These are phyloP conservation scores for Theobroma grandiflorum DNA, from an alignment of 441 rosid species.

Conservation along the genomic window DNA sequence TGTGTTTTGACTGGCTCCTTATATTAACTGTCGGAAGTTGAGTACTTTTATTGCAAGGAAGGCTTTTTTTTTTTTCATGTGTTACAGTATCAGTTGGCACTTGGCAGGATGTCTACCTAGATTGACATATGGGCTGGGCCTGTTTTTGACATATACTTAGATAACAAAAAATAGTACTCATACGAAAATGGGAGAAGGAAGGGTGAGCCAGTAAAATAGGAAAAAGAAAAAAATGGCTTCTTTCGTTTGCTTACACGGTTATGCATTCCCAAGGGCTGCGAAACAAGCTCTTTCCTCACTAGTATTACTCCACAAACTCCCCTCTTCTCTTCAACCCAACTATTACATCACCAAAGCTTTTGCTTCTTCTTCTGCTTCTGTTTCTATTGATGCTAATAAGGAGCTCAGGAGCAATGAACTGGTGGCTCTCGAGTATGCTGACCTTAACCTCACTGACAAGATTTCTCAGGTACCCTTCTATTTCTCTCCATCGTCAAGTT, in stretches of 20 bases:
- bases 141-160: not conserved
- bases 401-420: slow-evolving; percentile 62
- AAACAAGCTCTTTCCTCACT: slow-evolving; percentile 41
- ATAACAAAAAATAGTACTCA: not conserved
- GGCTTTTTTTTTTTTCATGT: not conserved
- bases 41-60: not conserved
- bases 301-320: slow-evolving; percentile 20
- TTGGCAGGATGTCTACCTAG: slow-evolving; percentile 18
- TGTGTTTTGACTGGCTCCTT: not conserved
- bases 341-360: not conserved
- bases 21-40: slow-evolving; percentile 11
- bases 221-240: slow-evolving; percentile 23
- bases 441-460: slow-evolving; percentile 70
- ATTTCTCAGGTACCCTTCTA: slow-evolving; percentile 54
- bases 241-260: slow-evolving; percentile 29
- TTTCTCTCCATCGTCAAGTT: slow-evolving; percentile 1
- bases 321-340: slow-evolving; percentile 30
- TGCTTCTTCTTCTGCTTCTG: slow-evolving; percentile 29
- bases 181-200: not conserved
- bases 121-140: not conserved
- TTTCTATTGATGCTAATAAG: slow-evolving; percentile 31
- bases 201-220: not conserved
- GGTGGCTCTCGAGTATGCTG: slow-evolving; percentile 81
- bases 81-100: not conserved
- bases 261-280: slow-evolving; percentile 43